These are phyloP conservation scores for Thuidium tamariscinum DNA, from an alignment of 225 moss, liverwort and hornwort species.

Conservation along the genomic window DNA sequence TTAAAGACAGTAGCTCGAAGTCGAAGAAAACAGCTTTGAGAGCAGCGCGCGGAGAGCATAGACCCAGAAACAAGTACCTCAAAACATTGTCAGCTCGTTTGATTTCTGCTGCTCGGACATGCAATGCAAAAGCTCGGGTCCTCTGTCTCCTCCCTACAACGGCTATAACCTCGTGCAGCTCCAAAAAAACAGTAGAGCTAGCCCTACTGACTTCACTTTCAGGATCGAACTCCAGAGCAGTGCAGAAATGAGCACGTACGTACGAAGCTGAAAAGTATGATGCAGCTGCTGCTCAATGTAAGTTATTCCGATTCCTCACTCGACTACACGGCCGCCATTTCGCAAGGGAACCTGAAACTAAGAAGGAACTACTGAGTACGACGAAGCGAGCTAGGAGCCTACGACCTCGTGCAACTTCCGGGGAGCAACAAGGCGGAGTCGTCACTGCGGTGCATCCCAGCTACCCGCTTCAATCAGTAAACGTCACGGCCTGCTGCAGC, in stretches of 20 bases:
- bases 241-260: not conserved
- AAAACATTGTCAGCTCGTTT: not conserved
- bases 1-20: not conserved
- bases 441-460: not conserved
- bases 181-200: not conserved
- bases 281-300: not conserved
- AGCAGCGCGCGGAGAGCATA: not conserved
- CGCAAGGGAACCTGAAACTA: not conserved
- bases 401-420: not conserved
- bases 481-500: not conserved
- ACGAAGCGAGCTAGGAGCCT: too few species aligned
- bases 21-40: not conserved
- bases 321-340: not conserved
- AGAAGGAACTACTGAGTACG: not conserved
- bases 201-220: not conserved
- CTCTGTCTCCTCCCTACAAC: not conserved
- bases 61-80: not conserved
- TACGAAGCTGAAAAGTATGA: too few species aligned
- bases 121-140: not conserved
- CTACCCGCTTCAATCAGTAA: not conserved
- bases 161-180: not conserved
- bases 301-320: not conserved
- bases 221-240: not conserved
- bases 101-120: not conserved
- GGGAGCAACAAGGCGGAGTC: not conserved